Conservation (phyloP, 176 grass and related monocot species). For the Ensete glaucum region DNA sequence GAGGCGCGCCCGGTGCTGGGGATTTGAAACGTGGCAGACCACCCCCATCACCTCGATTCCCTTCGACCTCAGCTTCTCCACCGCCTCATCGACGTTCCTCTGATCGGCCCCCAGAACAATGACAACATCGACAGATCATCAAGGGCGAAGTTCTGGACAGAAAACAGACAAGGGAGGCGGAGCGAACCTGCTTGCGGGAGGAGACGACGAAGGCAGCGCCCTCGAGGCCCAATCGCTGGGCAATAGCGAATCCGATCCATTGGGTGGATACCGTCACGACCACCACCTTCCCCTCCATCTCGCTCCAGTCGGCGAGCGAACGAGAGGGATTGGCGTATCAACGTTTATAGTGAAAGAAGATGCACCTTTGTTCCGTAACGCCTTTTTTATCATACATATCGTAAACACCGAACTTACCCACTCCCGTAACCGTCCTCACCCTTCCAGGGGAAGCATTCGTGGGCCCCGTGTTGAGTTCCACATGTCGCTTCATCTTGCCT, state of each 20-base stretch:
- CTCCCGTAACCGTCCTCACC: no score
- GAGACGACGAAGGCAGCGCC: constrained; percentile 87
- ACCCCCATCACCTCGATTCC: no score
- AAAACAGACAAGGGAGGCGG: background rate
- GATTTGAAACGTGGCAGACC: constrained; percentile 80
- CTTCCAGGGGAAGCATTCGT: no score
- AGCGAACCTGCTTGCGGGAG: constrained; percentile 76
- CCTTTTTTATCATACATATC: no score
- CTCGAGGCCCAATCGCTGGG: constrained; percentile 74
- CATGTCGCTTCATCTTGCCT: no score
- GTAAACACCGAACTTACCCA: no score
- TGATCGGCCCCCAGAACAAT: constrained; percentile 18
- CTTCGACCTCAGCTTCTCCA: constrained; percentile 46
- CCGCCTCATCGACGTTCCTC: constrained; percentile 90
- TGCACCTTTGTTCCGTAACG: background rate
- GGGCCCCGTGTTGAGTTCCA: no score
- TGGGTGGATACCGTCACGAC: constrained; percentile 72
- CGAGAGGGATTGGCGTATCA: no score
- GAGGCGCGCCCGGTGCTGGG: constrained; percentile 33
- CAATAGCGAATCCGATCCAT: constrained; percentile 81
- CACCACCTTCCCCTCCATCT: constrained; percentile 64
- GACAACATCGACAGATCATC: background rate
- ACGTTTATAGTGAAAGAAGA: background rate
- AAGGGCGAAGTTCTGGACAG: background rate
- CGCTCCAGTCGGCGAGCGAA: background rate